Conservation (phyloP, 2,329 filamentous ascomycete genomes). For the Scedosporium minutisporum region DNA sequence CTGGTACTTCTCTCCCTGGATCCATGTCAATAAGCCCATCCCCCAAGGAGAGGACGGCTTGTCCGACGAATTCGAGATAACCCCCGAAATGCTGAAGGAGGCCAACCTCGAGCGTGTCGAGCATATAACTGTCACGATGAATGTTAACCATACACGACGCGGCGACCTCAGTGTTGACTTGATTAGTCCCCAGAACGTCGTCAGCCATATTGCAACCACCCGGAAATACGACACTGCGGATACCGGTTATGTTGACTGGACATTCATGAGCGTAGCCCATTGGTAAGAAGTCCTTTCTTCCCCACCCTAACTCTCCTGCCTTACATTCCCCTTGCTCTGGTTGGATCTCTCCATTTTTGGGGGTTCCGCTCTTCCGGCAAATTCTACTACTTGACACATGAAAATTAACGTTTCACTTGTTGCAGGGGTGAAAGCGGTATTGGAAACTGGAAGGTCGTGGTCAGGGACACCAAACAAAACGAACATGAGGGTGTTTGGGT, state of each 20-base stretch:
- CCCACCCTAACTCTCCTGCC: no score
- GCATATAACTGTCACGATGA: conserved; percentile 97
- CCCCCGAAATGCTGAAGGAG: conserved; percentile 64
- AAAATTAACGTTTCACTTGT: conserved; percentile 18
- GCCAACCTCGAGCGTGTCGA: conserved; percentile 83
- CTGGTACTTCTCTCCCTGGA: conserved; percentile 90
- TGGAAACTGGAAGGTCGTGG: conserved; percentile 82
- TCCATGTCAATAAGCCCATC: conserved; percentile 76
- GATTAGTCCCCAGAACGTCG: conserved; percentile 69
- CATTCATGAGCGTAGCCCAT: conserved; percentile 96
- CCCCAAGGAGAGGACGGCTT: conserved; percentile 78
- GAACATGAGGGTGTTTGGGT: conserved; percentile 66
- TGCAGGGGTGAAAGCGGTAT: conserved; percentile 74
- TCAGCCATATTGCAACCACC: conserved; percentile 73
- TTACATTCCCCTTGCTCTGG: no score
- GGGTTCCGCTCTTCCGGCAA: not conserved
- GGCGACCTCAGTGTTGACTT: conserved; percentile 91
- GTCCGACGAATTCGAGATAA: conserved; percentile 72
- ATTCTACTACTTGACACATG: not conserved
- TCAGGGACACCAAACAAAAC: conserved; percentile 78
- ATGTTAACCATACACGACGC: conserved; percentile 74
- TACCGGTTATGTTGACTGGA: conserved; percentile 85
- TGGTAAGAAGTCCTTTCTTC: conserved; percentile 49
- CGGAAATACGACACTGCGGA: conserved; percentile 58
- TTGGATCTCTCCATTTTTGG: not conserved